Percentiles rank a stretch among this genome's conserved stretches.
These are phyloP conservation scores for Xylaria grammica DNA, from an alignment of 495 filamentous ascomycete species.

Conservation along the genomic window DNA sequence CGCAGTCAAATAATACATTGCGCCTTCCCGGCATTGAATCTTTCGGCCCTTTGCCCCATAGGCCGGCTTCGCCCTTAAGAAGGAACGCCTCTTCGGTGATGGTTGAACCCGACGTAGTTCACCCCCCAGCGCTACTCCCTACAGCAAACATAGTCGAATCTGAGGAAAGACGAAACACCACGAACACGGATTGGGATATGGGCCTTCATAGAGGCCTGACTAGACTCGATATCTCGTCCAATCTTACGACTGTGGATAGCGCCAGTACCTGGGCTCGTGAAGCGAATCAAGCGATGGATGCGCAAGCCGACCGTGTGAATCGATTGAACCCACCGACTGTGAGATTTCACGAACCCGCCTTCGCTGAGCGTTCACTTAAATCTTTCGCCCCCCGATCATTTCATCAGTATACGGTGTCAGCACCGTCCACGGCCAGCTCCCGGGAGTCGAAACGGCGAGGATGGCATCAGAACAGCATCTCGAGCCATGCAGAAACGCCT, in stretches of 20 bases:
- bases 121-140: slow-evolving; percentile 46
- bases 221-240: slow-evolving; percentile 70
- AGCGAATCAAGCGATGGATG: slow-evolving; percentile 54
- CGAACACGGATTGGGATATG: slow-evolving; percentile 76
- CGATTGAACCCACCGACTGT: slow-evolving; percentile 46
- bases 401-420: slow-evolving; percentile 58
- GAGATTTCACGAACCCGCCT: slow-evolving; percentile 48
- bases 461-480: slow-evolving; percentile 69
- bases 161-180: slow-evolving; percentile 65
- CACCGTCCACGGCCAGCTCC: slow-evolving; percentile 54
- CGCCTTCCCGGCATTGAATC: slow-evolving; percentile 86
- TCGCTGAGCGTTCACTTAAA: slow-evolving; percentile 20
- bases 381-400: slow-evolving; percentile 30
- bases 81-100: slow-evolving; percentile 72
- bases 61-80: slow-evolving; percentile 64
- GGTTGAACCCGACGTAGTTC: slow-evolving; percentile 57
- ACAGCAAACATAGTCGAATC: slow-evolving; percentile 52
- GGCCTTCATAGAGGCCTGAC: slow-evolving; percentile 75
- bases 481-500: slow-evolving; percentile 39
- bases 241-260: slow-evolving; percentile 61
- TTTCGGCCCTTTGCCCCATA: slow-evolving; percentile 12
- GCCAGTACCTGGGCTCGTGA: slow-evolving; percentile 57
- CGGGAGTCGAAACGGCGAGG: slow-evolving; percentile 68
- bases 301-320: slow-evolving; percentile 50
- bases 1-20: slow-evolving; percentile 44